Evolutionary conservation across 768 basidiomycete species (phyloP), one percentile per base, ranked within the genome.

Genomic region (Amanita polypyramis): DNA sequence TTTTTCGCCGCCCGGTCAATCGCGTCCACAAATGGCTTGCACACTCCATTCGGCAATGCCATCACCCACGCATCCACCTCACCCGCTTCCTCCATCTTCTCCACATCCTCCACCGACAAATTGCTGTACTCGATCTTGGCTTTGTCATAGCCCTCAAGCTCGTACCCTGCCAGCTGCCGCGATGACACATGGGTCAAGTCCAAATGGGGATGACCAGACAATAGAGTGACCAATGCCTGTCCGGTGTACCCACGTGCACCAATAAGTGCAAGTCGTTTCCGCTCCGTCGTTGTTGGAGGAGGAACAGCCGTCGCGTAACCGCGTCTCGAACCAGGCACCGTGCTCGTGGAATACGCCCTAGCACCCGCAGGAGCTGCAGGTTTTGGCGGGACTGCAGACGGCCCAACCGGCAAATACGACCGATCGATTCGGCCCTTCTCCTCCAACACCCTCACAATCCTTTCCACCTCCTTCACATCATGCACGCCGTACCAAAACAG

Each of bases 31-130:
- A 95, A 99, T 0, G 94, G 94, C 65, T 94, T 93, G 69, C 88
- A 86, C 19, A 91, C 77, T 15, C 96, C 96, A 55, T 98, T 99
- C n/a, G 96, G 96, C 41, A 99, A 75, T 2, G 96, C 96, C 88
- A 97, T 94, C 45, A 98, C 80, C 95, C 96, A 99, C 7, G 92
- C 95, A 60, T 99, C 95, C 14, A 99, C 91, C 58, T 85, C 86
- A 7, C 86, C 83, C 43, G 79, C 70, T 65, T 82, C 81, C 66
- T 97, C 96, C 83, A 99, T 86, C 60, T 67, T 70, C 62, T 89
- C 82, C 8, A 97, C 86, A 55, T 96, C 88, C 49, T 72, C 68
- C 8, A 73, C 62, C 0, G 82, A 83, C 12, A 99, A 73, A 65
- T 95, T 90, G 50, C 80, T 77, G 68, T 96, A 97, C 12, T 62